Evolutionary conservation across 192 early-diverging fungal genomes (phyloP).

Genomic region (Entophlyctis luteolus): DNA sequence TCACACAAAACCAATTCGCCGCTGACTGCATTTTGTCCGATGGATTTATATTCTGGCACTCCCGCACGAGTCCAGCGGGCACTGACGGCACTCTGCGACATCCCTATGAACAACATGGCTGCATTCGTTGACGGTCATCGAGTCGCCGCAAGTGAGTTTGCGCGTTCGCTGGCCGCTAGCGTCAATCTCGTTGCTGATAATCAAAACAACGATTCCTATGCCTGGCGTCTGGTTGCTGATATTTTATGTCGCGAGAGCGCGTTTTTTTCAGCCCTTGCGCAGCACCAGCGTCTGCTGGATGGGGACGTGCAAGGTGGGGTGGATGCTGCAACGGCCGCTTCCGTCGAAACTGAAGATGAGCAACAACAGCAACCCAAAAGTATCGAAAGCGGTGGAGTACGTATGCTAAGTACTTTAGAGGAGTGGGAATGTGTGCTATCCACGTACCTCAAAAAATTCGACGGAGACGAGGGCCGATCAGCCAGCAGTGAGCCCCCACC

Average conservation of each 20-base stretch:
- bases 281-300: constrained; percentile 1
- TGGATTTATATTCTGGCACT: neutral
- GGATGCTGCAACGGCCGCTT: neutral
- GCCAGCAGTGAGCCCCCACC: neutral
- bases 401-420: too few species aligned
- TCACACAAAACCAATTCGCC: too few species aligned
- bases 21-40: constrained; percentile 18
- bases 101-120: neutral
- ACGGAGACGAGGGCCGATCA: neutral
- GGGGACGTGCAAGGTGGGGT: neutral
- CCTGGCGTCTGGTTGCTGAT: neutral
- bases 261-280: neutral
- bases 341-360: too few species aligned
- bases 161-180: too few species aligned
- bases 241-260: neutral
- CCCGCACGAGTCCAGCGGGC: neutral
- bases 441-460: neutral
- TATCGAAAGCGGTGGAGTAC: too few species aligned
- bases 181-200: too few species aligned
- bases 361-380: neutral
- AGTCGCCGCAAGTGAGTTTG: too few species aligned
- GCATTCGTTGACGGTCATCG: constrained; percentile 4
- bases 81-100: neutral
- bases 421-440: neutral
- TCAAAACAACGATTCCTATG: too few species aligned